phyloP scores from a whole-genome alignment of 441 rosid species.

The Adansonia gregorii region DNA sequence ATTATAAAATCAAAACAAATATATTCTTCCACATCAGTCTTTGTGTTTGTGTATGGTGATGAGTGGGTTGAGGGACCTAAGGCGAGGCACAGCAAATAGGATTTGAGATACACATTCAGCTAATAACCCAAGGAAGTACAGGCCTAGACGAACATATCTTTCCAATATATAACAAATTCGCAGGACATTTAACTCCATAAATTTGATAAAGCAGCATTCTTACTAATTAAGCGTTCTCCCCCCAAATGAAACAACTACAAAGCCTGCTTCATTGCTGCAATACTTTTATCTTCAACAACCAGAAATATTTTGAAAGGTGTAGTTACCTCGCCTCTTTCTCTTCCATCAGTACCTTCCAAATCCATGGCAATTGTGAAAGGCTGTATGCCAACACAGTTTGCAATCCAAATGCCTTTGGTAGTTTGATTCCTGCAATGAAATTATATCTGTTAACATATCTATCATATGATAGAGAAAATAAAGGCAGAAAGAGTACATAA shows the following conservation, averaged over 20 bases:
- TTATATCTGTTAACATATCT: conserved; percentile 16
- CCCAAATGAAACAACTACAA: neutral
- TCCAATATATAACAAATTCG: conserved; percentile 1
- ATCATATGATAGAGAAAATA: neutral
- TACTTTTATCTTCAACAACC: neutral
- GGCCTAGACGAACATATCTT: neutral
- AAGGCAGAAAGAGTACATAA: neutral
- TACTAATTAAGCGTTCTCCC: neutral
- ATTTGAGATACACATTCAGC: neutral
- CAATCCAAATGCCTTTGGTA: conserved; percentile 93
- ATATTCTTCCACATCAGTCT: neutral
- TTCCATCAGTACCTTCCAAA: conserved; percentile 94
- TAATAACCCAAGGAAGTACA: neutral
- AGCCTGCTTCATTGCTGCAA: neutral
- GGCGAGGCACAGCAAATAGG: neutral
- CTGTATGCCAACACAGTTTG: conserved; percentile 71
- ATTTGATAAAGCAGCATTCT: neutral
- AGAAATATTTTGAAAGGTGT: neutral
- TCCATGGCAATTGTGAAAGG: conserved; percentile 89
- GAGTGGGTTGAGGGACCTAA: neutral
- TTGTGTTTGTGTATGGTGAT: neutral
- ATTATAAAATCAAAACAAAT: neutral
- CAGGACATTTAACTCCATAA: neutral
- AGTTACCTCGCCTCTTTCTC: conserved; percentile 94
- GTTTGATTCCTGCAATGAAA: conserved; percentile 75